A percentile compares a stretch with the other conserved stretches of the same genome.
Conservation (phyloP, 2,329 filamentous ascomycete genomes). For the Penicillium sp. region DNA sequence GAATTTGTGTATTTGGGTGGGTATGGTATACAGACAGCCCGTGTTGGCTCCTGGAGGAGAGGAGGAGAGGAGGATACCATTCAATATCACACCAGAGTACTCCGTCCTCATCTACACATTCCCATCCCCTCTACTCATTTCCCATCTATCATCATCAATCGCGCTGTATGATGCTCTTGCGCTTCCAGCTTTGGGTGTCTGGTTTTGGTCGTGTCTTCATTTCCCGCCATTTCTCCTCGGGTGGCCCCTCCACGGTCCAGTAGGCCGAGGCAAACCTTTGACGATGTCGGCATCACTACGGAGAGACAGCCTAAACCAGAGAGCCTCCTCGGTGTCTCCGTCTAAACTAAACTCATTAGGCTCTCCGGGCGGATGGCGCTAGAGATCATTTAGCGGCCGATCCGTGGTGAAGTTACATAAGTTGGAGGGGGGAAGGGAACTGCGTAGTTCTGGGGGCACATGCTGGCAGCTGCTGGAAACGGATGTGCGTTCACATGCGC, state of each 20-base stretch:
- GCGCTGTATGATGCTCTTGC: too few relatives aligned
- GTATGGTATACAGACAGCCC: too few relatives aligned
- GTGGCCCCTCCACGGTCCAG: background rate
- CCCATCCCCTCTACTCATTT: too few relatives aligned
- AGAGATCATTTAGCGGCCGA: slow-evolving; percentile 17
- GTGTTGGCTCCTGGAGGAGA: background rate
- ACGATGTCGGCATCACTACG: background rate
- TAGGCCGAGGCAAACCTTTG: slow-evolving; percentile 16
- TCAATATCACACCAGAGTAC: background rate
- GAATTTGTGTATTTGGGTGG: too few relatives aligned
- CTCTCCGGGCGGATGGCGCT: slow-evolving; percentile 9
- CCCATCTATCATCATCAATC: too few relatives aligned
- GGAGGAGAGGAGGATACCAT: background rate
- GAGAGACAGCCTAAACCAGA: slow-evolving; percentile 8
- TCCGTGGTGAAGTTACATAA: background rate
- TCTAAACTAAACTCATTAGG: slow-evolving; percentile 5
- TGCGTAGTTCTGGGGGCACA: too few relatives aligned
- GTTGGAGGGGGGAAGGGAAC: too few relatives aligned
- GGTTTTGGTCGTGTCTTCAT: background rate
- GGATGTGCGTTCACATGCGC: slow-evolving; percentile 4
- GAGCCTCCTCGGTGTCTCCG: background rate
- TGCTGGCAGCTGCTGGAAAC: background rate
- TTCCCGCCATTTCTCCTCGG: slow-evolving; percentile 8
- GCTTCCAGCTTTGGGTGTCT: background rate
- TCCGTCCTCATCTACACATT: too few relatives aligned